Evolutionary conservation across 306 rosid genomes (phyloP), one percentile per base, ranked within the genome.

Genomic region (Carpinus fangiana): DNA sequence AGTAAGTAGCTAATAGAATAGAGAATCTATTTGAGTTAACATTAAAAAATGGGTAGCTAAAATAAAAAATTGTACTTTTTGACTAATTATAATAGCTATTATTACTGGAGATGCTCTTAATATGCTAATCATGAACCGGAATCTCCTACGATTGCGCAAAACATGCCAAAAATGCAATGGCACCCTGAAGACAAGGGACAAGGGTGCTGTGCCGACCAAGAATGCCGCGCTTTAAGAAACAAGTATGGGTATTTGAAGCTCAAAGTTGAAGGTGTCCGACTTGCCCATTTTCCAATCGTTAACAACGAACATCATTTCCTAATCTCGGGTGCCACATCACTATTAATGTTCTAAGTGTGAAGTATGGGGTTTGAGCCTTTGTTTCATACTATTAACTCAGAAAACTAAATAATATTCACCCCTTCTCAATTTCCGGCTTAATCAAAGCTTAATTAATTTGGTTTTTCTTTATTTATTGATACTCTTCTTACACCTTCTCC

Each of bases 141-240:
- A 20, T 59, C 7, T 41, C 8, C 8, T 41, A 1, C 0, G 5
- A 41, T 41, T 41, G 8, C 7, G 8, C 6, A 7, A 41, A 7
- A 7, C 8, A 0, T 7, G 53, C 43, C 41, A 36, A 76, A 64
- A 26, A n/a, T 0, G 45, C 72, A 2, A 53, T 14, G 45, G 68
- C 50, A 76, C 43, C 70, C 34, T 7, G 52, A 23, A 38, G 67
- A 73, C 78, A 72, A 18, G 13, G 43, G 60, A 6, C 43, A 4
- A 9, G 26, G 12, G 56, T 55, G 52, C 72, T 4, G 72, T 6
- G 73, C 57, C 20, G 54, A 73, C 51, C 72, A 20, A 48, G 72
- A 56, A 10, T 67, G 82, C 76, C 16, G 76, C 31, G 79, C 36
- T 73, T 46, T 31, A 73, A 62, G 54, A 60, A 46, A 48, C 85